phyloP scores from a whole-genome alignment of 129 eudicot species.

The Chrysanthemum seticuspe region DNA sequence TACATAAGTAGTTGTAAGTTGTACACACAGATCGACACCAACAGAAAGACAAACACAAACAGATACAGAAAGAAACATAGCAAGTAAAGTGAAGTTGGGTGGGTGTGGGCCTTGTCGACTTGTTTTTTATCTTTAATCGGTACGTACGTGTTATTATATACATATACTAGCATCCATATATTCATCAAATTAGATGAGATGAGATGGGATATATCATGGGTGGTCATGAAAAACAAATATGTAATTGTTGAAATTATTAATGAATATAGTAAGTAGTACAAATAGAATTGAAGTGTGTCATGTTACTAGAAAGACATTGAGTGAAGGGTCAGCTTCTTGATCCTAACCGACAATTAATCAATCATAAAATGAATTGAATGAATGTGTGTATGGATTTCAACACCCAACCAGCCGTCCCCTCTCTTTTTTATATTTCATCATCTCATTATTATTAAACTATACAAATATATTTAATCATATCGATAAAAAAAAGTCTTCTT shows the following conservation, averaged over 20 bases:
- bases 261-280: neutral
- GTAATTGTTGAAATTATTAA: neutral
- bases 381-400: neutral
- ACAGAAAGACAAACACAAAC: too few species aligned
- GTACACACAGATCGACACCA: too few species aligned
- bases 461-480: too few species aligned
- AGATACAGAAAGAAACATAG: too few species aligned
- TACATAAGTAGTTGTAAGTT: too few species aligned
- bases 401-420: neutral
- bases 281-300: neutral
- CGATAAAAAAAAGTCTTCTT: too few species aligned
- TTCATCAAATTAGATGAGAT: neutral
- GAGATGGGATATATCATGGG: conserved; percentile 1
- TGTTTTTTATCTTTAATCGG: too few species aligned
- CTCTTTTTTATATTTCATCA: too few species aligned
- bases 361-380: neutral
- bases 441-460: too few species aligned
- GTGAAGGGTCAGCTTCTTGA: conserved; percentile 1
- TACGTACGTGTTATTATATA: neutral
- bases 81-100: too few species aligned
- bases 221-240: neutral
- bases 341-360: neutral
- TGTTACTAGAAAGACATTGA: neutral
- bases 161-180: too few species aligned
- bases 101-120: too few species aligned